Evolutionary conservation across 2,329 filamentous ascomycete species (phyloP), one percentile per base, ranked within the genome.

Genomic region (Sporothrix phasma): DNA sequence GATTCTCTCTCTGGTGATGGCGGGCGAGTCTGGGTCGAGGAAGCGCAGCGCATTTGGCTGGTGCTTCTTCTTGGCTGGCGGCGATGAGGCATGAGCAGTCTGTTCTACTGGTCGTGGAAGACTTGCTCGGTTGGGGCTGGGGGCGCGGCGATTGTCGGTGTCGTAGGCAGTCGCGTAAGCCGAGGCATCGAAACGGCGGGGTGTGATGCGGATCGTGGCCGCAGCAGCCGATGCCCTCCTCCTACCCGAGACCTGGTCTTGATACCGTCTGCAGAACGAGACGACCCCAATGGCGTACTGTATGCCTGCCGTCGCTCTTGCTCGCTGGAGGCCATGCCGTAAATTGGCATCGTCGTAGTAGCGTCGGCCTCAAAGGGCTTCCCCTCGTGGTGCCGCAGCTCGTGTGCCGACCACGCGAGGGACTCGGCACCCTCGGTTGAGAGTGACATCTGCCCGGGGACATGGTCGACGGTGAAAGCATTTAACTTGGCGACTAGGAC

Each of bases 1-100:
- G 61, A 75, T 73, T 31, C 67, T 69, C 58, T 77, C 75, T 0
- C 72, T 66, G 0, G 73, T 75, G 5, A 74, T 62, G 66, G 79
- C 77, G 54, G 84, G 80, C 65, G 84, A 84, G 66, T 84, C 84
- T 59, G 79, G 77, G 70, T 86, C 83, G 65, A 86, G 78, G 70
- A 83, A 85, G 69, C 80, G 80, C 46, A 86, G 74, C 24, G 75
- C 76, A 64, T 77, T 73, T 7, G 74, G 74, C 49, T 69, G 68
- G 39, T 66, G 61, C 29, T 66, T 62, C 34, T 43, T 45, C 10
- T 53, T 64, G 0, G 22, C 26, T 2, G 41, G 34, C 26, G 63
- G 58, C 5, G 49, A 43, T 5, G 63, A 6, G 4, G 58, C 39
- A 1, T 24, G 37, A 7, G 5, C 19, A 6, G 47, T 6, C 5